Conservation (phyloP, 169 alveolate species). For the Plasmodium relictum region DNA sequence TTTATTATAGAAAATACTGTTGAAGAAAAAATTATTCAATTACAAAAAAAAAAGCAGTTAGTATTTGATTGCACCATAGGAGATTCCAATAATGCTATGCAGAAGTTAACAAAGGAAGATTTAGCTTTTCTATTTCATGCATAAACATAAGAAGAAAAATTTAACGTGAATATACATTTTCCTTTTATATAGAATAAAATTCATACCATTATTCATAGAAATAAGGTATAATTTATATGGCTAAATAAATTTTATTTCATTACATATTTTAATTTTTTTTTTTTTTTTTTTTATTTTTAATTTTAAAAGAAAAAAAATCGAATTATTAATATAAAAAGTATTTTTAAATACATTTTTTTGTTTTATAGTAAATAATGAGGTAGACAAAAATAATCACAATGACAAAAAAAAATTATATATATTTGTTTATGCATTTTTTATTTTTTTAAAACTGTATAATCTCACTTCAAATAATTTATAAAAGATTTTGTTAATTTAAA, state of each 20-base stretch:
- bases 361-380: background rate
- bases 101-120: slow-evolving; percentile 90
- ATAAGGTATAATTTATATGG: background rate
- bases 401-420: too few relatives aligned
- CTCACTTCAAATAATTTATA: too few relatives aligned
- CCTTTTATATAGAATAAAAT: too few relatives aligned
- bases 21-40: slow-evolving; percentile 96
- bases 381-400: too few relatives aligned
- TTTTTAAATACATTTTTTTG: background rate
- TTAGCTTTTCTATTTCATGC: slow-evolving; percentile 89
- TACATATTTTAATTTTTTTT: too few relatives aligned
- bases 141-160: background rate
- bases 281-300: background rate
- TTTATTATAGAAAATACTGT: slow-evolving; percentile 96
- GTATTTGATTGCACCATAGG: slow-evolving; percentile 93
- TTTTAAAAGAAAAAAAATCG: background rate
- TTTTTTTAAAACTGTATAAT: too few relatives aligned
- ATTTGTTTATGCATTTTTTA: too few relatives aligned
- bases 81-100: slow-evolving; percentile 85
- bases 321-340: background rate
- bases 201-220: too few relatives aligned
- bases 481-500: too few relatives aligned
- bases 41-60: slow-evolving; percentile 94
- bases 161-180: too few relatives aligned
- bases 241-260: too few relatives aligned